These are phyloP conservation scores for Epichloe amarillans DNA, from an alignment of 2,329 filamentous ascomycete species.

Conservation along the genomic window DNA sequence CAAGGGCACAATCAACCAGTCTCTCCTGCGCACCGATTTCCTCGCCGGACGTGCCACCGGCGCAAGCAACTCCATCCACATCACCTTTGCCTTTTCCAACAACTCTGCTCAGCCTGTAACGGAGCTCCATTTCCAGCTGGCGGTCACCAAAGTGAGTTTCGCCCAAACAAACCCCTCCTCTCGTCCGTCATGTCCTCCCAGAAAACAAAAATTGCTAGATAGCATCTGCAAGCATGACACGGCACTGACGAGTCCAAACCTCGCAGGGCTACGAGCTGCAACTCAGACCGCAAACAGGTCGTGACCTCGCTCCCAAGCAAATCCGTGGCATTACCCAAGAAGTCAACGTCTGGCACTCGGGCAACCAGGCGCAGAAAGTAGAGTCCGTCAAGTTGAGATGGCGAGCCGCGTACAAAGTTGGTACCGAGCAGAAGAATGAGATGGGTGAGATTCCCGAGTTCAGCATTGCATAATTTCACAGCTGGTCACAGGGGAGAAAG, in stretches of 20 bases:
- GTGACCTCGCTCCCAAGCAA: conserved; percentile 60
- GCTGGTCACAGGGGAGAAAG: neutral
- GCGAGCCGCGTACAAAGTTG: conserved; percentile 69
- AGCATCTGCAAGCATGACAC: neutral
- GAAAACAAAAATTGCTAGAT: too few relatives aligned
- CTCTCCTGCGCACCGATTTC: conserved; percentile 59
- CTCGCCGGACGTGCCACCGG: conserved; percentile 47
- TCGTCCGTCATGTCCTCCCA: too few relatives aligned
- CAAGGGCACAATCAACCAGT: conserved; percentile 54
- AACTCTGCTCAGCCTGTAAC: conserved; percentile 55
- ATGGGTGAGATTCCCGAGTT: conserved; percentile 76
- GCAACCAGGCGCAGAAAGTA: conserved; percentile 55
- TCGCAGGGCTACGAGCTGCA: conserved; percentile 63
- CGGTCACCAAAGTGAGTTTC: conserved; percentile 67
- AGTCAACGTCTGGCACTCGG: conserved; percentile 61
- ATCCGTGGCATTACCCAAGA: conserved; percentile 66
- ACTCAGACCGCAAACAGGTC: conserved; percentile 74
- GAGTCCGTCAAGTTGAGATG: conserved; percentile 78
- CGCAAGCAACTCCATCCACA: conserved; percentile 44
- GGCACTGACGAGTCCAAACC: neutral
- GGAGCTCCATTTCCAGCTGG: conserved; percentile 80
- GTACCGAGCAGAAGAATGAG: conserved; percentile 54
- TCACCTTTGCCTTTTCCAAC: conserved; percentile 77
- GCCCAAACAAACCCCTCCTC: too few relatives aligned
- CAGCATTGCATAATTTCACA: conserved; percentile 45